These are phyloP conservation scores for Neofusicoccum sp. DNA, from an alignment of 2,329 filamentous ascomycete genomes.

Conservation along the genomic window DNA sequence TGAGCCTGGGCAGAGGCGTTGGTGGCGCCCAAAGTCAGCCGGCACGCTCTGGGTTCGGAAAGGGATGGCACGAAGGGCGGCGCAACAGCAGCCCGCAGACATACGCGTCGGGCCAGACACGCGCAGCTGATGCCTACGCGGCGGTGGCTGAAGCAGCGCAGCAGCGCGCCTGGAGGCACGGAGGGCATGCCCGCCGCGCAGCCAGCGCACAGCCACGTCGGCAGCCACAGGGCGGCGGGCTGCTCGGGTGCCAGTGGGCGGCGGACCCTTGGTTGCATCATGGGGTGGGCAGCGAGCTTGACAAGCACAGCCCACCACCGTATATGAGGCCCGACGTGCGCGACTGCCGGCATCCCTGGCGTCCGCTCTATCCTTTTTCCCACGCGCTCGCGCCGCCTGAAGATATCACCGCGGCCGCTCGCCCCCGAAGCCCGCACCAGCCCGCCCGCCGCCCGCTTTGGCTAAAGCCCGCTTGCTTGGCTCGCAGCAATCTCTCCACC, in stretches of 20 bases:
- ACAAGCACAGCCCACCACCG: conserved; percentile 10
- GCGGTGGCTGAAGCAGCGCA: conserved; percentile 2
- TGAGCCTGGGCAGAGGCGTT: no score
- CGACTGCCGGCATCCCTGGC: conserved; percentile 5
- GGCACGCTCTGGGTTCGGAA: background rate
- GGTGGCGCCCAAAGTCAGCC: no score
- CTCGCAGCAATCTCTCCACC: background rate
- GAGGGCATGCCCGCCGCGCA: background rate
- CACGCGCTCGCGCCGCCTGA: background rate
- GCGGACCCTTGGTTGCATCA: conserved; percentile 17
- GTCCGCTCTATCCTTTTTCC: background rate
- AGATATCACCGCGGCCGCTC: background rate
- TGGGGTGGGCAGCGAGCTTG: conserved; percentile 16
- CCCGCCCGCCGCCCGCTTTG: conserved; percentile 5
- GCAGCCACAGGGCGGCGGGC: background rate
- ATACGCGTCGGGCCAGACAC: background rate
- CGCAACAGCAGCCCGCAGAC: background rate
- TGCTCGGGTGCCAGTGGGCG: background rate
- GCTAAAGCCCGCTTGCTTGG: background rate
- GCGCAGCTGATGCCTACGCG: conserved; percentile 10
- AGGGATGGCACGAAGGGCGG: background rate
- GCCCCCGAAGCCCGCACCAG: background rate
- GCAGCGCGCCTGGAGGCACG: background rate
- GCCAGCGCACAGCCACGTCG: conserved; percentile 1
- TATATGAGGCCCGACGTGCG: conserved; percentile 11